Evolutionary conservation across 1,284 basidiomycete genomes (phyloP).

Genomic region (Cerioporus squamosus): DNA sequence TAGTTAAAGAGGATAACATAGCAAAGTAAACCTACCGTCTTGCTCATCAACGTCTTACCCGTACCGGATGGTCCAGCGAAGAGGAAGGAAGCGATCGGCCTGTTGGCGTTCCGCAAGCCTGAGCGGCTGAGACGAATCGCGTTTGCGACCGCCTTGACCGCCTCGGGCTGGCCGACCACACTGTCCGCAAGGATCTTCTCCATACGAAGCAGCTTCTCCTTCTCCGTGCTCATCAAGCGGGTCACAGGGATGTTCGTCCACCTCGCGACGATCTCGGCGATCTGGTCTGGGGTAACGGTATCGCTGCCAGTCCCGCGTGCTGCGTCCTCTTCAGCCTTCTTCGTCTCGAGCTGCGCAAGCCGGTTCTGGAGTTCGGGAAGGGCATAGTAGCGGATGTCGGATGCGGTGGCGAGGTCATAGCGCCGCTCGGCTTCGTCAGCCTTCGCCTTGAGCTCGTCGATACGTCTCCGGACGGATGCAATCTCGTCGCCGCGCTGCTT

Average conservation of each 20-base stretch:
- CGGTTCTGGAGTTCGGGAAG: conserved; percentile 89
- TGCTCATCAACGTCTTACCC: conserved; percentile 87
- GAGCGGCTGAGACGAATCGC: conserved; percentile 91
- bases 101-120: conserved; percentile 80
- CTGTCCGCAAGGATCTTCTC: conserved; percentile 68
- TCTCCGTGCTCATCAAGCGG: conserved; percentile 88
- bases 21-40: conserved; percentile 65
- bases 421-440: conserved; percentile 93
- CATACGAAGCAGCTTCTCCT: conserved; percentile 86
- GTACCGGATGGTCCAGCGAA: conserved; percentile 94
- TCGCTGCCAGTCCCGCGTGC: conserved; percentile 62
- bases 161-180: conserved; percentile 91
- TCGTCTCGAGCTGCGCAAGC: conserved; percentile 73
- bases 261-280: conserved; percentile 88
- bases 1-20: not conserved
- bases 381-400: conserved; percentile 92
- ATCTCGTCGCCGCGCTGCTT: conserved; percentile 89
- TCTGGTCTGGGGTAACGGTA: conserved; percentile 87
- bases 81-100: conserved; percentile 93
- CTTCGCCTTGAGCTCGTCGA: conserved; percentile 93
- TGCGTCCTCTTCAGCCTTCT: conserved; percentile 76
- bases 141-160: conserved; percentile 88
- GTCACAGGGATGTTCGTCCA: conserved; percentile 94
- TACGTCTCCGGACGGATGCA: conserved; percentile 77
- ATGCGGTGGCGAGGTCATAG: conserved; percentile 84